phyloP scores from a whole-genome alignment of 2,329 filamentous ascomycete genomes.

The Nannizziopsis arthrosporioides region DNA sequence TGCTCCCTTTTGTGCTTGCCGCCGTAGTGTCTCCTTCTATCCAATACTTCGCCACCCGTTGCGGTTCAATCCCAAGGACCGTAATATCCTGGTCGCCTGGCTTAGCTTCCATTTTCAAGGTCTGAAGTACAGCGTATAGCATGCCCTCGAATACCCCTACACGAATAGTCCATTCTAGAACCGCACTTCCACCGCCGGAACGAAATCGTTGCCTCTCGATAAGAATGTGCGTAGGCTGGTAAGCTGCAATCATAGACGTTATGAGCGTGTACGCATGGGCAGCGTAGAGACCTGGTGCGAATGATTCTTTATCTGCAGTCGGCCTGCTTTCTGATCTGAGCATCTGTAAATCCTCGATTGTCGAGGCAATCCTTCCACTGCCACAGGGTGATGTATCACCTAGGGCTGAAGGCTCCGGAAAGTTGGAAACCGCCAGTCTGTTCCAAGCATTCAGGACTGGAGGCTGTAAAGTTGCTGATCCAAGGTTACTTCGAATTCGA shows the following conservation, averaged over 20 bases:
- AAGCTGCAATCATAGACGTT: slow-evolving; percentile 36
- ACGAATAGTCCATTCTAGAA: slow-evolving; percentile 71
- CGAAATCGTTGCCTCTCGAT: slow-evolving; percentile 58
- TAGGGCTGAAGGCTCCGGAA: slow-evolving; percentile 7
- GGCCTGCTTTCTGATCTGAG: neutral
- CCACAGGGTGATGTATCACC: neutral
- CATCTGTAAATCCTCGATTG: neutral
- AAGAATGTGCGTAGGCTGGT: slow-evolving; percentile 55
- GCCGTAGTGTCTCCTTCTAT: slow-evolving; percentile 23
- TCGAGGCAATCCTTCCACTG: neutral
- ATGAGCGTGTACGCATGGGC: slow-evolving; percentile 46
- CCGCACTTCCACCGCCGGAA: slow-evolving; percentile 49
- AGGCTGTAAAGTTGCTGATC: neutral
- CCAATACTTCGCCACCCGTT: slow-evolving; percentile 47
- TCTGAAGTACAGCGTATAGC: slow-evolving; percentile 58
- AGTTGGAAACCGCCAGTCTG: slow-evolving; percentile 27
- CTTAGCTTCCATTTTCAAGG: slow-evolving; percentile 38
- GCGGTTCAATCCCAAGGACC: slow-evolving; percentile 44
- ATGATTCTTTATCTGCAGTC: slow-evolving; percentile 32
- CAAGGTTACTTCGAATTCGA: slow-evolving; percentile 4
- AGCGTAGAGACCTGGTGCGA: slow-evolving; percentile 45
- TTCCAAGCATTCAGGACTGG: slow-evolving; percentile 33
- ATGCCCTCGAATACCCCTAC: slow-evolving; percentile 76
- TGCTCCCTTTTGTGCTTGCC: slow-evolving; percentile 8
- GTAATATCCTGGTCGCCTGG: slow-evolving; percentile 26